These are phyloP conservation scores for Chlamydomonas sphaeroides DNA, from an alignment of 139 green algal species.

Conservation along the genomic window DNA sequence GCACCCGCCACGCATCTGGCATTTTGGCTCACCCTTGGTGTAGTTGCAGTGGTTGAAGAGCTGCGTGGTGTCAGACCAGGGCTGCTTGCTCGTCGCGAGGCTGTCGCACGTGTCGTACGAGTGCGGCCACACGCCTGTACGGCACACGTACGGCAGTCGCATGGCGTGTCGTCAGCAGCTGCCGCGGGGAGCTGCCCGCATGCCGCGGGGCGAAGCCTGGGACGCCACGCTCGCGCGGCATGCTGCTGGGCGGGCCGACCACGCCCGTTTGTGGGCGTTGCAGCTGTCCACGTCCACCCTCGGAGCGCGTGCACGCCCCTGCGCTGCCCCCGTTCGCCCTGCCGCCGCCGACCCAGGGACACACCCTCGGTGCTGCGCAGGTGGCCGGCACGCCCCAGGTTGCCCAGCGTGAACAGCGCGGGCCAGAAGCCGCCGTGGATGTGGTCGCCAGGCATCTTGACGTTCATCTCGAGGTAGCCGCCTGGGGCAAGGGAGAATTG, in stretches of 20 bases:
- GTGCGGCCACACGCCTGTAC: conserved; percentile 53
- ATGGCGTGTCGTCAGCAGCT: not conserved
- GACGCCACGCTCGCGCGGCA: too few relatives aligned
- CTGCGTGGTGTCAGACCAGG: conserved; percentile 43
- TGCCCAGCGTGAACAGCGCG: conserved; percentile 54
- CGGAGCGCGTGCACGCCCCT: too few relatives aligned
- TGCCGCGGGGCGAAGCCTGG: too few relatives aligned
- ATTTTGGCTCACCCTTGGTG: conserved; percentile 6
- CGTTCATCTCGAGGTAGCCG: conserved; percentile 58
- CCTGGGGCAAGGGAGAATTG: conserved; percentile 4
- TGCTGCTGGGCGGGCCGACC: too few relatives aligned
- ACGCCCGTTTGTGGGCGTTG: too few relatives aligned
- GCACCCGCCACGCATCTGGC: too few relatives aligned
- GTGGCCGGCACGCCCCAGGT: conserved; percentile 63
- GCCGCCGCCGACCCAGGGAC: too few relatives aligned
- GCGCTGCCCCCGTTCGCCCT: too few relatives aligned
- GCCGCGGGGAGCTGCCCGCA: not conserved
- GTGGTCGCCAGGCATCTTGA: conserved; percentile 60
- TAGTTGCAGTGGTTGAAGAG: conserved; percentile 13
- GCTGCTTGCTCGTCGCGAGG: conserved; percentile 2
- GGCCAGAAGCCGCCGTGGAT: conserved; percentile 59
- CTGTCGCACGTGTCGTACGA: conserved; percentile 57
- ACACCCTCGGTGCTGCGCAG: conserved; percentile 42
- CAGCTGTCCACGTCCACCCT: too few relatives aligned
- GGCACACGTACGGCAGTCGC: not conserved